phyloP scores from a whole-genome alignment of 345 rosid genomes.

The Clausena lansium region DNA sequence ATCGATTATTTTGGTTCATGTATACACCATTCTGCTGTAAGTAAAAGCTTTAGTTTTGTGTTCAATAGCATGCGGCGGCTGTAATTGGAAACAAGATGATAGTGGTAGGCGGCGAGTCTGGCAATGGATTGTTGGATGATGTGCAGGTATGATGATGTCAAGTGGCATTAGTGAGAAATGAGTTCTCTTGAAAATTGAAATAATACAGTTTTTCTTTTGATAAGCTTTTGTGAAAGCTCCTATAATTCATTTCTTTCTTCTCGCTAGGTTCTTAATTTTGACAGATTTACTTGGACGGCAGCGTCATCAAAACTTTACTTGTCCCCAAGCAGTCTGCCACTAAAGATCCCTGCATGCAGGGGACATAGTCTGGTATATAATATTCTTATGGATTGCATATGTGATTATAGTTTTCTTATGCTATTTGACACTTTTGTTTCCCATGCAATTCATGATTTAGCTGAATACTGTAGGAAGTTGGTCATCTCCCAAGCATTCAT shows the following conservation, averaged over 20 bases:
- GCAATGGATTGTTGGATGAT: conserved; percentile 80
- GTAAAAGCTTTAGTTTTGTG: conserved; percentile 8
- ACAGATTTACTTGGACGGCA: conserved; percentile 70
- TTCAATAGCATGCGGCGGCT: conserved; percentile 82
- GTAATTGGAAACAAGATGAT: conserved; percentile 93
- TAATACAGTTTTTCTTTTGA: not conserved
- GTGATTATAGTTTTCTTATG: not conserved
- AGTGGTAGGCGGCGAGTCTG: conserved; percentile 93
- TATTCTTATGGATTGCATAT: not conserved
- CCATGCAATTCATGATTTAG: not conserved
- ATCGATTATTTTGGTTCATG: not conserved
- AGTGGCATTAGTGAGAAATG: not conserved
- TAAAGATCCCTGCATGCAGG: conserved; percentile 95
- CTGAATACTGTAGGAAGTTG: not conserved
- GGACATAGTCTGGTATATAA: conserved; percentile 86
- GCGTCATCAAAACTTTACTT: conserved; percentile 86
- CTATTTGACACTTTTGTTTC: not conserved
- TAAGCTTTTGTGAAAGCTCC: not conserved
- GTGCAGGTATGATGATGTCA: conserved; percentile 59
- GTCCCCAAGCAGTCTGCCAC: conserved; percentile 89
- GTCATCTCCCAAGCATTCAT: not conserved
- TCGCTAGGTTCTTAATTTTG: conserved; percentile 76
- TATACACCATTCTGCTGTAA: conserved; percentile 2
- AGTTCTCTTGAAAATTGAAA: not conserved
- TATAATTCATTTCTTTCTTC: not conserved